phyloP scores from a whole-genome alignment of 495 filamentous ascomycete genomes.

The Xylaria cubensis region DNA sequence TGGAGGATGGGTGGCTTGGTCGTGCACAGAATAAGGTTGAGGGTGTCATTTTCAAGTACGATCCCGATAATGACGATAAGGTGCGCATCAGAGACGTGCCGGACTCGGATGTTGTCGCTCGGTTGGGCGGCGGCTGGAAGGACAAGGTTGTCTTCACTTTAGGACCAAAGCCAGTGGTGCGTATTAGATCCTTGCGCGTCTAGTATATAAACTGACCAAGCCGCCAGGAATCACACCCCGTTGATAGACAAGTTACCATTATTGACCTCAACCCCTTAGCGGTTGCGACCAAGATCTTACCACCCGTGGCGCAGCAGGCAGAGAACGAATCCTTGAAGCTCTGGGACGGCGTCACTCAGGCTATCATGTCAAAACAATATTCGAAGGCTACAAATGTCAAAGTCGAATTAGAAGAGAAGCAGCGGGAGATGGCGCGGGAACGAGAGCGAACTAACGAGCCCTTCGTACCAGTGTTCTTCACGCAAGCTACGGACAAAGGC shows the following conservation, averaged over 20 bases:
- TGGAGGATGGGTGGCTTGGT: conserved; percentile 94
- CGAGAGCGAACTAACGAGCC: conserved; percentile 67
- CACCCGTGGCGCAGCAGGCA: conserved; percentile 76
- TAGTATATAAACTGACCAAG: conserved; percentile 19
- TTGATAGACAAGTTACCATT: conserved; percentile 72
- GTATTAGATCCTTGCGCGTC: conserved; percentile 26
- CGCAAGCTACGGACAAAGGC: conserved; percentile 69
- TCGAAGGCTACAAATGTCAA: conserved; percentile 84
- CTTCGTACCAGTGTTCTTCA: conserved; percentile 93
- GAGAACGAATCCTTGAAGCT: conserved; percentile 89
- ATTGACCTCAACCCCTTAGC: conserved; percentile 84
- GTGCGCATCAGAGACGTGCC: conserved; percentile 83
- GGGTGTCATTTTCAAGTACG: conserved; percentile 88
- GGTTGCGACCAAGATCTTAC: conserved; percentile 77
- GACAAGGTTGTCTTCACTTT: conserved; percentile 62
- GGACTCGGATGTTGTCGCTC: conserved; percentile 80
- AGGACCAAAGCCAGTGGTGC: conserved; percentile 58
- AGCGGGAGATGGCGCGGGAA: conserved; percentile 83
- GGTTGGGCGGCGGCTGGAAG: conserved; percentile 83
- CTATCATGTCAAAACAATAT: conserved; percentile 86
- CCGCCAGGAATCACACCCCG: conserved; percentile 47
- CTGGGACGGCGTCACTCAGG: conserved; percentile 85
- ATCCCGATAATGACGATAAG: conserved; percentile 79
- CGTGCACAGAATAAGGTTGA: conserved; percentile 89
- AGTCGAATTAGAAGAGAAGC: conserved; percentile 88